These are phyloP conservation scores for Isochrysis galbana DNA, from an alignment of 78 protist species.

Conservation along the genomic window DNA sequence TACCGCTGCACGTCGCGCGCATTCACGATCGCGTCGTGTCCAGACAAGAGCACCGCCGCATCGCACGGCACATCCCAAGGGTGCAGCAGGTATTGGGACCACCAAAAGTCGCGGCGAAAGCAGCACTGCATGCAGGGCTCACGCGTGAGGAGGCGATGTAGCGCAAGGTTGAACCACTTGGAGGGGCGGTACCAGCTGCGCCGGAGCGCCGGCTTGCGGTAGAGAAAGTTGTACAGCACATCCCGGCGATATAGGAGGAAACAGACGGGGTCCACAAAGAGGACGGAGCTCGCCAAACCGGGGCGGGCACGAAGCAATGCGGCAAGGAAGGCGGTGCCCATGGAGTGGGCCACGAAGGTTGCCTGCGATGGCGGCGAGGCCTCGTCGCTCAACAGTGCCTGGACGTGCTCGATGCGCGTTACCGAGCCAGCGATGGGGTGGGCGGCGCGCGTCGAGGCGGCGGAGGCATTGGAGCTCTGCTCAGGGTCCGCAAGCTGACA, in stretches of 20 bases:
- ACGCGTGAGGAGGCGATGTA: not conserved
- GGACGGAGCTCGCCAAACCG: not conserved
- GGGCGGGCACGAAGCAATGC: not conserved
- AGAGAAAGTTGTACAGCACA: not conserved
- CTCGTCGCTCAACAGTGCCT: too few relatives aligned
- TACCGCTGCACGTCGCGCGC: not conserved
- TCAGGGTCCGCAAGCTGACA: not conserved
- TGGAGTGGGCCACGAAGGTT: not conserved
- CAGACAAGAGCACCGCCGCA: not conserved
- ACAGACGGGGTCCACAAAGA: not conserved
- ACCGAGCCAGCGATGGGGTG: not conserved
- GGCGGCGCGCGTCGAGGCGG: not conserved
- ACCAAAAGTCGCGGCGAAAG: not conserved
- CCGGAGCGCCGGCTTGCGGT: not conserved
- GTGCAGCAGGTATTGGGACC: not conserved
- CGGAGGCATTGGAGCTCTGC: not conserved
- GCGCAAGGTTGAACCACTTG: not conserved
- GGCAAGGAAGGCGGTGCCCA: not conserved
- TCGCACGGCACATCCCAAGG: not conserved
- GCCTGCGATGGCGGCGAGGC: not conserved
- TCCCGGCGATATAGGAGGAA: not conserved
- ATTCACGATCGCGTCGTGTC: not conserved
- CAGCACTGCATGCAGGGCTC: not conserved
- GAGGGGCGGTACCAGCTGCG: not conserved
- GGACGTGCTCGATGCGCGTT: too few relatives aligned